Evolutionary conservation across 345 rosid species (phyloP), one percentile per base, ranked within the genome.

Genomic region (Euphorbia tirucalli): DNA sequence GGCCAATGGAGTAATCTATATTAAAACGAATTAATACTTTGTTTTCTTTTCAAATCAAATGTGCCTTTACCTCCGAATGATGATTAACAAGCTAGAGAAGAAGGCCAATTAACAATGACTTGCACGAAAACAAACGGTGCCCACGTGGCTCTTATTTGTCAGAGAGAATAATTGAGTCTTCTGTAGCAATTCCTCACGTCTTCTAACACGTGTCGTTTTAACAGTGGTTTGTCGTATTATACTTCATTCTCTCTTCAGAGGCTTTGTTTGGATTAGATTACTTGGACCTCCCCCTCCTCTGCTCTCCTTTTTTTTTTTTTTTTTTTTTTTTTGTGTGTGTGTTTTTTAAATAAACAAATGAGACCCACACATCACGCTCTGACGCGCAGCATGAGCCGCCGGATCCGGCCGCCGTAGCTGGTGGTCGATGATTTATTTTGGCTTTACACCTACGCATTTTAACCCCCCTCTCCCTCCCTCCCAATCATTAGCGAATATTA

Each of bases 331-430:
- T n/a, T n/a, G n/a, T n/a, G n/a, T n/a, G n/a, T n/a, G n/a, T 0
- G 22, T 50, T 50, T 50, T 50, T 18, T 50, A 16, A 50, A 3
- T 0, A 46, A 3, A 39, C 1, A 24, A 60, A 28, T 65, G 73
- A 77, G 70, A 9, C 76, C 71, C 65, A 1, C 30, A 15, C 57
- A 39, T 35, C 49, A 21, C 57, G 50, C 25, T 18, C 70, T 25
- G 58, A 5, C 61, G 49, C 84, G 76, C 80, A 78, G 85, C 78
- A 82, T 76, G 78, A 76, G 86, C 84, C 82, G 77, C 75, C 55
- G 88, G 75, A 64, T 66, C 48, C 82, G 80, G 80, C 64, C 27
- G 70, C 83, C 72, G 71, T 14, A 61, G 73, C 75, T 75, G 78
- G 41, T 71, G 74, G 72, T 9, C 30, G 54, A 71, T 63, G 32